These are phyloP conservation scores for Wallemia mellicola DNA, from an alignment of 1,284 basidiomycete species.

Conservation along the genomic window DNA sequence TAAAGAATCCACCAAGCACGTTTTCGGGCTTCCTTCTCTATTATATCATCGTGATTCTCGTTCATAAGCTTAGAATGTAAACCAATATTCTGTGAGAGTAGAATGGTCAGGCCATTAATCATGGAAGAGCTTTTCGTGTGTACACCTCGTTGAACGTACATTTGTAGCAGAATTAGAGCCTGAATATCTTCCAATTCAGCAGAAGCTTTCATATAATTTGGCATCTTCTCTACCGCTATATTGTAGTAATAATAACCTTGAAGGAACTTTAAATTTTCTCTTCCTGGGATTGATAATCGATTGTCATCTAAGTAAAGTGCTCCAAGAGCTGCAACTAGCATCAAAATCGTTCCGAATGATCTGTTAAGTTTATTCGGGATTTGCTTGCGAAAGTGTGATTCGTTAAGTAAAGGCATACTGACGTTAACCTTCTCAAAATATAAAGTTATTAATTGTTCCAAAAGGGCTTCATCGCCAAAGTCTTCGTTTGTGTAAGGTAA, in stretches of 20 bases:
- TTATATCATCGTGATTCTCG: too few relatives aligned
- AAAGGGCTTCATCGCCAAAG: neutral
- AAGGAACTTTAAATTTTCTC: neutral
- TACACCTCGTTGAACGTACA: neutral
- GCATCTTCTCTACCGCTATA: neutral
- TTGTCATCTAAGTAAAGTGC: neutral
- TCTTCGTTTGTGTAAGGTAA: neutral
- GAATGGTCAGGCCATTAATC: neutral
- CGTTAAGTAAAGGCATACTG: neutral
- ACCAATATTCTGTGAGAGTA: neutral
- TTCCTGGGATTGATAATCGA: neutral
- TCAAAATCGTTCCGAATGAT: neutral
- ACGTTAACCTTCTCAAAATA: neutral
- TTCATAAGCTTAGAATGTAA: neutral
- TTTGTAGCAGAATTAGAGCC: neutral
- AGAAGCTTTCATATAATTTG: neutral
- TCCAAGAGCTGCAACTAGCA: neutral
- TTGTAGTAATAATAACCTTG: neutral
- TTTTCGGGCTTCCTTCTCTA: neutral
- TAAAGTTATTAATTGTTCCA: neutral
- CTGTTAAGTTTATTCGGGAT: too few relatives aligned
- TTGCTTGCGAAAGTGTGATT: too few relatives aligned
- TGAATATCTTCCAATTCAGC: neutral
- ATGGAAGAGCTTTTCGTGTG: neutral
- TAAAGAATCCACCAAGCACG: neutral